Conservation (phyloP, 1,284 basidiomycete genomes). For the Ganoderma leucocontextum region DNA sequence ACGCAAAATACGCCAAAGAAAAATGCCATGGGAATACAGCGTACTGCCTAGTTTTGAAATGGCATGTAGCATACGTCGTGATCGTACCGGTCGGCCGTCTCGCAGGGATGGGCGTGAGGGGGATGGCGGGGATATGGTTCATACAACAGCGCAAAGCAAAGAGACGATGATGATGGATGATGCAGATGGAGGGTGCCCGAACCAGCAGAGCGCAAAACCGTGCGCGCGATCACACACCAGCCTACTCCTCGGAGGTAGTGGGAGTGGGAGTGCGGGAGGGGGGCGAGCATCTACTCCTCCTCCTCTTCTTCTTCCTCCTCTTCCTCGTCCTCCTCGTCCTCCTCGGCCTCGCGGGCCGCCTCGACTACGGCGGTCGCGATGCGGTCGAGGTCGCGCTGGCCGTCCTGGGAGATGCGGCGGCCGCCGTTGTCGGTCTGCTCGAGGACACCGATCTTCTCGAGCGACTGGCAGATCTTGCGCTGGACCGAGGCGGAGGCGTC, state of each 20-base stretch:
- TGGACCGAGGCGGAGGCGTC: slow-evolving; percentile 89
- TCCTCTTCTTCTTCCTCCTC: slow-evolving; percentile 71
- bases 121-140: slow-evolving; percentile 17
- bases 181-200: slow-evolving; percentile 10
- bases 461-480: slow-evolving; percentile 92
- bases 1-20: slow-evolving; percentile 9
- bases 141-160: slow-evolving; percentile 27
- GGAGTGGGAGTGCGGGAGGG: background rate
- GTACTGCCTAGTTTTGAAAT: slow-evolving; percentile 37
- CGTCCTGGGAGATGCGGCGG: slow-evolving; percentile 96
- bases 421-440: slow-evolving; percentile 96
- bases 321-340: slow-evolving; percentile 89
- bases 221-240: slow-evolving; percentile 16
- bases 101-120: slow-evolving; percentile 17
- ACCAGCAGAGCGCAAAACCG: slow-evolving; percentile 22
- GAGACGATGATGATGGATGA: slow-evolving; percentile 5
- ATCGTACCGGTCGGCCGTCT: slow-evolving; percentile 26
- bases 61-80: slow-evolving; percentile 39
- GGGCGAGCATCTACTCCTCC: slow-evolving; percentile 51
- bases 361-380: slow-evolving; percentile 98
- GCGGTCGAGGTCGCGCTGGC: slow-evolving; percentile 97
- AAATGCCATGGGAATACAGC: slow-evolving; percentile 33
- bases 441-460: slow-evolving; percentile 99
- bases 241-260: background rate
- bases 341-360: slow-evolving; percentile 83